Evolutionary conservation across 2,329 filamentous ascomycete species (phyloP).

Genomic region (Aspergillaceae sp.): DNA sequence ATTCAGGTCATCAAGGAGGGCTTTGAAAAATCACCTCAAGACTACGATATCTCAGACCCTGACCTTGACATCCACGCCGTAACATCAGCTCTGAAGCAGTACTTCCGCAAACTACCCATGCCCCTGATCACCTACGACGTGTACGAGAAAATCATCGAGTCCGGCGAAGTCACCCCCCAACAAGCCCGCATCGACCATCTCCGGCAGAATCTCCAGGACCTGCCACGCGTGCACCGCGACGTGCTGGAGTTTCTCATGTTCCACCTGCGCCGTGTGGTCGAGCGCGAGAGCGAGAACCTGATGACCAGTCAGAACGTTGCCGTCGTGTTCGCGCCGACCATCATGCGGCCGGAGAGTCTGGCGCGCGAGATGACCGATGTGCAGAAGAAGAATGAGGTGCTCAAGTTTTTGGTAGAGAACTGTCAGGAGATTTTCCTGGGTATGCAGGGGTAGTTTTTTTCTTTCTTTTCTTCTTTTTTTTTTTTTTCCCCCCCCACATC

Average conservation of each 20-base stretch:
- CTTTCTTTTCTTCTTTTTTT: neutral
- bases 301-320: conserved; percentile 96
- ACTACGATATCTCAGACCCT: conserved; percentile 88
- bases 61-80: conserved; percentile 93
- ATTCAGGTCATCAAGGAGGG: conserved; percentile 84
- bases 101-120: conserved; percentile 84
- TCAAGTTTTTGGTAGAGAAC: conserved; percentile 90
- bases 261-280: conserved; percentile 80
- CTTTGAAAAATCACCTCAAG: conserved; percentile 67
- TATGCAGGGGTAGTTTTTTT: conserved; percentile 21
- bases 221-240: conserved; percentile 77
- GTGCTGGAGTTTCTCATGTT: conserved; percentile 90
- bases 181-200: conserved; percentile 63
- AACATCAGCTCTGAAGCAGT: conserved; percentile 92
- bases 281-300: conserved; percentile 74
- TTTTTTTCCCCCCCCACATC: neutral
- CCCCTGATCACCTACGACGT: conserved; percentile 87
- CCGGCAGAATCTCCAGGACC: conserved; percentile 62
- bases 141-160: conserved; percentile 78
- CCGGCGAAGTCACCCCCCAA: conserved; percentile 53
- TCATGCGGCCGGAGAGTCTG: conserved; percentile 84
- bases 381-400: conserved; percentile 80
- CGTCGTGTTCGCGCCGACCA: conserved; percentile 94
- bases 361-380: conserved; percentile 96
- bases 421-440: conserved; percentile 67